These are phyloP conservation scores for Fraxinus sp. DNA, from an alignment of 305 asterid genomes.

Conservation along the genomic window DNA sequence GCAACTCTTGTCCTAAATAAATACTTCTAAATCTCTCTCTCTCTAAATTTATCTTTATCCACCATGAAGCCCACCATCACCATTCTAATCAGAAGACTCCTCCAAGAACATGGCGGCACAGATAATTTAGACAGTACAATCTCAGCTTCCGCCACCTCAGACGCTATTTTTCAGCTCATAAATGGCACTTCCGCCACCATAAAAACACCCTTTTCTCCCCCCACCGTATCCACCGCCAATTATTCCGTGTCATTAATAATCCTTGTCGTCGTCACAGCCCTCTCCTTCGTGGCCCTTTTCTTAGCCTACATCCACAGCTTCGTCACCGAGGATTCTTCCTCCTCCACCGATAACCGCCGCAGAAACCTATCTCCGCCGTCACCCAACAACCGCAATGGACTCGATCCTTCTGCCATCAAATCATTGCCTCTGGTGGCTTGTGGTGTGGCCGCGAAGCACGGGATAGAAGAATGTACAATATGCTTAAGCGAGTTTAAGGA, in stretches of 20 bases:
- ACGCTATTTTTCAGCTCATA: not conserved
- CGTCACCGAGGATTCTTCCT: slow-evolving; percentile 10
- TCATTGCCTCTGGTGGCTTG: slow-evolving; percentile 57
- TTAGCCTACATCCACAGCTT: slow-evolving; percentile 63
- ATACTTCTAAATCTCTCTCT: not conserved
- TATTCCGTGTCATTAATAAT: slow-evolving; percentile 58
- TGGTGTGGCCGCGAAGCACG: slow-evolving; percentile 42
- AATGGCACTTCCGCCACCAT: slow-evolving; percentile 15
- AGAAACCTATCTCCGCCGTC: slow-evolving; percentile 14
- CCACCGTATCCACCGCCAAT: slow-evolving; percentile 30
- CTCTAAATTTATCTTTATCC: not conserved
- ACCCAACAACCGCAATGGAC: slow-evolving; percentile 30
- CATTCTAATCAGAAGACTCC: slow-evolving; percentile 4
- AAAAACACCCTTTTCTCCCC: not conserved
- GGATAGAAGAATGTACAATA: slow-evolving; percentile 55
- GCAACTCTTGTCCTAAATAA: not conserved
- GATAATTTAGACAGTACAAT: not conserved
- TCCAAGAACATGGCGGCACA: not conserved
- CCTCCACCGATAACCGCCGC: slow-evolving; percentile 23
- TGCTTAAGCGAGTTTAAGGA: slow-evolving; percentile 58
- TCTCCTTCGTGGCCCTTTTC: slow-evolving; percentile 64
- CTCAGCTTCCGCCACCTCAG: not conserved
- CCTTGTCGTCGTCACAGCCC: slow-evolving; percentile 49
- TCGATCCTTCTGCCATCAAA: slow-evolving; percentile 37
- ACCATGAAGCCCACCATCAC: not conserved